phyloP scores from a whole-genome alignment of 495 filamentous ascomycete species.

The Massariosphaeria phaeospora region DNA sequence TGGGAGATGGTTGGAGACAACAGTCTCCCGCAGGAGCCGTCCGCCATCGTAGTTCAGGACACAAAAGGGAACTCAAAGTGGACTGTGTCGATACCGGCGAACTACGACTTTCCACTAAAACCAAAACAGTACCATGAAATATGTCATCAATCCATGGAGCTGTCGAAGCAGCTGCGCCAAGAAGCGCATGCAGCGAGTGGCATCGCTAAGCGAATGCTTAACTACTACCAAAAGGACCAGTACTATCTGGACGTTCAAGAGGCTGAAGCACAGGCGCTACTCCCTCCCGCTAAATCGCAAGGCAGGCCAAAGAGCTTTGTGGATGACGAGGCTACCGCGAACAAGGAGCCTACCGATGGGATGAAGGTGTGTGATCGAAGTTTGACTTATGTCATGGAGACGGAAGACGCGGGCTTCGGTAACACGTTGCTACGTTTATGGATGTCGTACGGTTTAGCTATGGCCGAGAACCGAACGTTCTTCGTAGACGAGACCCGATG shows the following conservation, averaged over 20 bases:
- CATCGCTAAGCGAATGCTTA: slow-evolving; percentile 43
- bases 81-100: slow-evolving; percentile 64
- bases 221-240: slow-evolving; percentile 55
- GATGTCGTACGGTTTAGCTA: slow-evolving; percentile 69
- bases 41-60: slow-evolving; percentile 56
- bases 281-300: slow-evolving; percentile 42
- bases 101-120: slow-evolving; percentile 54
- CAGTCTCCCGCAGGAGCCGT: slow-evolving; percentile 51
- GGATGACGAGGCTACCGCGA: slow-evolving; percentile 33
- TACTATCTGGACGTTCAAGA: slow-evolving; percentile 65
- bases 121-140: slow-evolving; percentile 56
- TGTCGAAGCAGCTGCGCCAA: slow-evolving; percentile 47
- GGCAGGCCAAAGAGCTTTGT: slow-evolving; percentile 24
- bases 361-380: slow-evolving; percentile 56
- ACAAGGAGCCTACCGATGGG: slow-evolving; percentile 23
- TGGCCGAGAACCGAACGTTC: slow-evolving; percentile 62
- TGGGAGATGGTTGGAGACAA: slow-evolving; percentile 52
- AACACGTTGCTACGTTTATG: slow-evolving; percentile 66
- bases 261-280: slow-evolving; percentile 53
- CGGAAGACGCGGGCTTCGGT: slow-evolving; percentile 62
- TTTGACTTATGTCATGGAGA: slow-evolving; percentile 66
- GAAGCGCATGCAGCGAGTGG: slow-evolving; percentile 19
- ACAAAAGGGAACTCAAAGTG: slow-evolving; percentile 54
- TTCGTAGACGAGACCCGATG: slow-evolving; percentile 73
- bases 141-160: slow-evolving; percentile 53